Evolutionary conservation across 495 filamentous ascomycete genomes (phyloP), one percentile per base, ranked within the genome.

Genomic region (Penicillium subrubescens): DNA sequence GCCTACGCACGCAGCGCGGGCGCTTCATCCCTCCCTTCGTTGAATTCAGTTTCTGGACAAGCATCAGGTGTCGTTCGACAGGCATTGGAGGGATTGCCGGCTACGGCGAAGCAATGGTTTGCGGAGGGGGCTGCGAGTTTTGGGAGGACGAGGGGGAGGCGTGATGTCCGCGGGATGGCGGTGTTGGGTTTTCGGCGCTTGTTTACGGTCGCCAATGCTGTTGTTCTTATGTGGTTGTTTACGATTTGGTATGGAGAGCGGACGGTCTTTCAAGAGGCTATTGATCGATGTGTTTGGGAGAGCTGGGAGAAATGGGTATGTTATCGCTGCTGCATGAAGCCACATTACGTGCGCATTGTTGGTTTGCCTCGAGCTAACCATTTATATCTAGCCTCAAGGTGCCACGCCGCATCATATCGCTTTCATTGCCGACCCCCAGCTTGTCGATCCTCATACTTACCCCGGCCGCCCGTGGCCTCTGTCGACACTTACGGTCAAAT

Each of bases 391-490:
- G 95, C 92, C 92, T 62, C 71, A 80, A 65, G 85, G 80, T 64
- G 92, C 93, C 21, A 84, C 81, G 29, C 96, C 96, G 2, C 93
- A 98, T 76, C 92, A 90, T 72, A 82, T 97, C 60, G 86, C 90
- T 57, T 89, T 99, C 69, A 81, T 99, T 61, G 94, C 96, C 43
- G 96, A 99, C 73, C 96, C 96, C n/a, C 96, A 99, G 74, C 83
- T 99, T 37, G 92, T 97, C 69, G 96, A 99, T 77, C 92, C 94
- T 33, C 95, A 99, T 73, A 95, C 93, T 15, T 98, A 99, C 73
- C 91, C 95, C 19, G 95, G 90, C 53, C 90, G 96, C 44, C 95
- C 95, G 43, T 95, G 94, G 92, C 90, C 92, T 19, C 79, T 98
- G 6, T 91, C 88, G 23, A 84, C 89, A 2, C 73, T 95, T 53